Evolutionary conservation across 345 rosid species (phyloP), one percentile per base, ranked within the genome.

Genomic region (Hevea brasiliensis): DNA sequence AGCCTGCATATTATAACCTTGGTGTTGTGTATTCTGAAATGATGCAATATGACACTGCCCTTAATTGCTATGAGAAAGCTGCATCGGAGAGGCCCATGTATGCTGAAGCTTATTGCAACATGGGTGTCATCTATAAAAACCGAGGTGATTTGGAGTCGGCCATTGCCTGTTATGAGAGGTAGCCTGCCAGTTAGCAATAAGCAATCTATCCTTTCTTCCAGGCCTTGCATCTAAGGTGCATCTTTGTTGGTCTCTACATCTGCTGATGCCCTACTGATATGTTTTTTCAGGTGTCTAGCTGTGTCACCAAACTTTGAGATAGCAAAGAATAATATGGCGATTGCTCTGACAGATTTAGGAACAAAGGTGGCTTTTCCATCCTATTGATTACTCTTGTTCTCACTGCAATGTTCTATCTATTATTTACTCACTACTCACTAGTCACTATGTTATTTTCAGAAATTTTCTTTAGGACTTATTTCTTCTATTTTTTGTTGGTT

Each of bases 291-390:
- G 88, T 96, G 99, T 87, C 86, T 96, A 64, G 88, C 96, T n/a
- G 98, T 91, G 65, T 96, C 99, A 45, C 99, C 99, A 40, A 96
- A 96, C 83, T 96, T 96, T 78, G 99, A 91, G 89, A 96, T 96
- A 81, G 99, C 99, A 10, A 96, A 96, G 89, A 96, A 93, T 80
- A 96, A 96, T 80, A 96, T 93, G 99, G 99, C 99, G 55, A 96
- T 96, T 82, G 99, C 98, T 75, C 82, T 96, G 89, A 96, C 99
- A 50, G 99, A 96, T 87, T 79, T 96, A 75, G 99, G 99, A 81
- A 96, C 99, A 76, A 96, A 96, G 98, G 99, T 93, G 76, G 70
- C 59, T 10, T 75, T 44, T 29, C 35, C 66, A 21, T 48, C 74
- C 40, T 17, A 42, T 21, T 59, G 35, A 11, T 32, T 56, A 13